Base-by-base conservation (phyloP, 768 basidiomycete genomes). In the Exidia glandulosa region DNA sequence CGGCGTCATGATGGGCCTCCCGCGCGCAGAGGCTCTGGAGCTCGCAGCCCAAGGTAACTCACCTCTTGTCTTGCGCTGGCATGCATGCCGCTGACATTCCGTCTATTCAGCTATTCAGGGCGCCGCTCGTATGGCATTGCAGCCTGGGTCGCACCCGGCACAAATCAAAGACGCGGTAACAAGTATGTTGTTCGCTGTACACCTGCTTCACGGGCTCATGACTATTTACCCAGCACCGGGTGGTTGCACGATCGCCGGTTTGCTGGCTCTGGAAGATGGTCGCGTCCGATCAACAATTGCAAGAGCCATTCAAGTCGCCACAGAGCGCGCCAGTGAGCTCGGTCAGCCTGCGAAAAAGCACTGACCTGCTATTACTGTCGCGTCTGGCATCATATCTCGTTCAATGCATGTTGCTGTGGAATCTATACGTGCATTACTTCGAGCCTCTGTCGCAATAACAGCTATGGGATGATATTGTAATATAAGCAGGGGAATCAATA, bases 1-100 rank as follows among this genome's bases (percentile, higher is more conserved):
- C 30, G 96, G 94, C 48, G 96, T 98, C 52, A 98, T 99, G 95
- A 98, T 98, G 96, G 96, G 96, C 32, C 74, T 99, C 57, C 96
- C 96, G 2, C 79, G 96, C 62, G 82, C 85, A 2, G 96, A 97
- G 72, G 94, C 96, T 3, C 74, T 98, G 47, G 96, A 99, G 70
- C 75, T 99, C 57, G 95, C 96, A 56, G 85, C 95, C 50, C 96
- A 99, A 74, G 93, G 95, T 96, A 69, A 12, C 34, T 32, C 2
- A 58, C 48, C 16, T 16, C 12, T 12, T 31, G 56, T 16, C 12
- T 36, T 48, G 23, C 9, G 14, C 27, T 57, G 30, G 23, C 3
- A 23, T 36, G 23, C n/a, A 45, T 27, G 9, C 19, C 27, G 32
- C 3, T 29, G 25, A 19, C 34, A 27, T 47, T 45, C 31, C n/a